These are phyloP conservation scores for Tuber melanosporum DNA, from an alignment of 495 filamentous ascomycete species.

Conservation along the genomic window DNA sequence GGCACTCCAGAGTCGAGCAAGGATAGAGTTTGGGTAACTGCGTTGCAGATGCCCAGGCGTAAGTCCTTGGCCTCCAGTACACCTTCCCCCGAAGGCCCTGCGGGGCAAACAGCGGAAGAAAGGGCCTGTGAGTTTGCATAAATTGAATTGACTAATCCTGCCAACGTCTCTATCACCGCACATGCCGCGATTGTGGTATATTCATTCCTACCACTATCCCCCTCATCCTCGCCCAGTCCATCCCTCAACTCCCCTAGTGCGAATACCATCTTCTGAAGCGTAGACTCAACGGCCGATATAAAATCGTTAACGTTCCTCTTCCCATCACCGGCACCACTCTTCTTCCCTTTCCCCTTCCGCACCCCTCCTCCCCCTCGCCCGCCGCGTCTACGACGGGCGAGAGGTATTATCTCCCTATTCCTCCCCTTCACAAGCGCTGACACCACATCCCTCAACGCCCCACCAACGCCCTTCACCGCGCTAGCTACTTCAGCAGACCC, in stretches of 20 bases:
- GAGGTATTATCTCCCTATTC: not conserved
- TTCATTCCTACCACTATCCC: not conserved
- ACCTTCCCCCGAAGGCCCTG: not conserved
- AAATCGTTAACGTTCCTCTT: not conserved
- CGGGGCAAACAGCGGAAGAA: constrained; percentile 9
- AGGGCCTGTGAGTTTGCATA: constrained; percentile 16
- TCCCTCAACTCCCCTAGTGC: constrained; percentile 7
- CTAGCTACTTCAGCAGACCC: not conserved
- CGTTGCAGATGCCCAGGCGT: constrained; percentile 23
- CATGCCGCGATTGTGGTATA: constrained; percentile 17
- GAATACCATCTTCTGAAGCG: constrained; percentile 11
- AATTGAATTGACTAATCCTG: constrained; percentile 15
- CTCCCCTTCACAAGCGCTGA: not conserved
- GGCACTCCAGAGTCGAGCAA: not conserved
- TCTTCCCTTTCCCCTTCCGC: not conserved
- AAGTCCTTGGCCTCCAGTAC: constrained; percentile 9
- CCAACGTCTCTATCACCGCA: constrained; percentile 17
- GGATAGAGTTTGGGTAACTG: constrained; percentile 19
- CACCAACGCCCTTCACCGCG: not conserved
- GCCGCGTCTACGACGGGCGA: not conserved
- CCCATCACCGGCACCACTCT: not conserved
- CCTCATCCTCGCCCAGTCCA: not conserved
- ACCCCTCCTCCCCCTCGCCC: not conserved
- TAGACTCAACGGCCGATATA: not conserved
- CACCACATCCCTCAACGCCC: not conserved